Evolutionary conservation across 2,329 filamentous ascomycete species (phyloP).

Genomic region (Metarhizium robertsii): DNA sequence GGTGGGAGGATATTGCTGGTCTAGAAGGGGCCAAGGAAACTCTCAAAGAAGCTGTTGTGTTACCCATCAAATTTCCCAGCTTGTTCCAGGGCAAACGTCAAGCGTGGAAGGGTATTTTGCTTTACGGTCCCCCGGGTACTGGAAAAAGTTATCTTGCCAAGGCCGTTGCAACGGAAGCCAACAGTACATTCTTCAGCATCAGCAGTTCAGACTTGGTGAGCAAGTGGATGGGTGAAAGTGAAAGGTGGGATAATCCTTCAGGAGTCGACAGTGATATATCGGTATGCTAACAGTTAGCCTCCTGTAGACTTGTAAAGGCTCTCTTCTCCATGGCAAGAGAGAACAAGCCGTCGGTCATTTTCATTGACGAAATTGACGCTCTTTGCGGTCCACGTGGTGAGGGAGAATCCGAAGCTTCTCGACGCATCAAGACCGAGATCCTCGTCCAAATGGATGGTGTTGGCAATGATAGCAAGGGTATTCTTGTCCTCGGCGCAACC

Average conservation of each 20-base stretch:
- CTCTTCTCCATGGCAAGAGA: constrained; percentile 97
- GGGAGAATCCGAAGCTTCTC: constrained; percentile 93
- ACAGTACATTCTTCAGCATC: constrained; percentile 98
- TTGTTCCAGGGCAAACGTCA: constrained; percentile 93
- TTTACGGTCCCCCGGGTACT: constrained; percentile 93
- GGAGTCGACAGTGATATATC: not conserved
- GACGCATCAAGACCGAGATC: constrained; percentile 96
- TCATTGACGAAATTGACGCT: constrained; percentile 96
- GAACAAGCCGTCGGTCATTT: constrained; percentile 96
- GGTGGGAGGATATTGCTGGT: constrained; percentile 97
- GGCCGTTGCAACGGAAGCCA: constrained; percentile 94
- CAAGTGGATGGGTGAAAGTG: constrained; percentile 99
- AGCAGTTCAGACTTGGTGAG: constrained; percentile 95
- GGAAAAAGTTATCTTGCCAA: constrained; percentile 98
- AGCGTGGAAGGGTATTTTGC: constrained; percentile 94
- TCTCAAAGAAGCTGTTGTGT: constrained; percentile 91
- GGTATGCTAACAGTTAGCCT: constrained; percentile 11
- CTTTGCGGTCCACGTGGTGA: constrained; percentile 87
- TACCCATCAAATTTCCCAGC: constrained; percentile 97
- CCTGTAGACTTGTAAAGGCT: constrained; percentile 75
- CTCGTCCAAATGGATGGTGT: constrained; percentile 99
- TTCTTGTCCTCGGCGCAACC: constrained; percentile 89
- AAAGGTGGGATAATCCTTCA: constrained; percentile 51
- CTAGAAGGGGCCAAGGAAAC: constrained; percentile 92
- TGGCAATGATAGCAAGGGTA: constrained; percentile 87